Conservation (phyloP, 441 rosid species). For the Kokia cookei region DNA sequence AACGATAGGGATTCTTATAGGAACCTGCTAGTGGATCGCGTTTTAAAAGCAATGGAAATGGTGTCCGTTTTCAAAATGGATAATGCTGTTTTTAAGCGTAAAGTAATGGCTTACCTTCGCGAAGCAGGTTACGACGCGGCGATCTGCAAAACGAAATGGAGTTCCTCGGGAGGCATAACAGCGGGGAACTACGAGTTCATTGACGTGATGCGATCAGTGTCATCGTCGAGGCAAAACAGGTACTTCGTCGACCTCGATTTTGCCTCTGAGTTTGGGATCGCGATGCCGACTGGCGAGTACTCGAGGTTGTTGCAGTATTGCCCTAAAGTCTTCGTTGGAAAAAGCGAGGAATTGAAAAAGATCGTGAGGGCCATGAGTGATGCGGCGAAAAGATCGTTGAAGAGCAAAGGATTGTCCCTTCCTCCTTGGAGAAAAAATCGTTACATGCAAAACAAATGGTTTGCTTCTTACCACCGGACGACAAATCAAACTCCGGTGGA, state of each 20-base stretch:
- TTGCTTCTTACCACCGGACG: slow-evolving; percentile 57
- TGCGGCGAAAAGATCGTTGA: slow-evolving; percentile 53
- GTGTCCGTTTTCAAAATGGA: slow-evolving; percentile 28
- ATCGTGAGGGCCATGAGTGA: slow-evolving; percentile 41
- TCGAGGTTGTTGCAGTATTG: slow-evolving; percentile 29
- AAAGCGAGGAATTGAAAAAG: slow-evolving; percentile 43
- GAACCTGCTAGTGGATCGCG: slow-evolving; percentile 35
- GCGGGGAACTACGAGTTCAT: slow-evolving; percentile 73
- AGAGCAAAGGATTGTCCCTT: slow-evolving; percentile 40
- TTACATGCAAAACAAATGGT: slow-evolving; percentile 71
- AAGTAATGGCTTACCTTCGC: slow-evolving; percentile 46
- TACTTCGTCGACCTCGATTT: slow-evolving; percentile 68
- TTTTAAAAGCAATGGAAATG: slow-evolving; percentile 36
- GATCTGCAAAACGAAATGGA: slow-evolving; percentile 70
- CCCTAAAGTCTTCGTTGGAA: slow-evolving; percentile 52
- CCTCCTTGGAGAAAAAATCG: slow-evolving; percentile 87
- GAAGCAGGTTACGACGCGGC: slow-evolving; percentile 71
- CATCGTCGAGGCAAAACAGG: slow-evolving; percentile 20
- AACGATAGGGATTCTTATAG: slow-evolving; percentile 32
- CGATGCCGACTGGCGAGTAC: slow-evolving; percentile 60
- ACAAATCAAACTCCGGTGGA: slow-evolving; percentile 16
- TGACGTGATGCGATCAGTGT: slow-evolving; percentile 37
- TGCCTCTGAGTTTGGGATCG: slow-evolving; percentile 66
- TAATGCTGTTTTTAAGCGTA: slow-evolving; percentile 32
- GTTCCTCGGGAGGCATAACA: slow-evolving; percentile 36